Evolutionary conservation across 352 stramenopile species (phyloP), one percentile per base, ranked within the genome.

Genomic region (Phytophthora agathidicida): DNA sequence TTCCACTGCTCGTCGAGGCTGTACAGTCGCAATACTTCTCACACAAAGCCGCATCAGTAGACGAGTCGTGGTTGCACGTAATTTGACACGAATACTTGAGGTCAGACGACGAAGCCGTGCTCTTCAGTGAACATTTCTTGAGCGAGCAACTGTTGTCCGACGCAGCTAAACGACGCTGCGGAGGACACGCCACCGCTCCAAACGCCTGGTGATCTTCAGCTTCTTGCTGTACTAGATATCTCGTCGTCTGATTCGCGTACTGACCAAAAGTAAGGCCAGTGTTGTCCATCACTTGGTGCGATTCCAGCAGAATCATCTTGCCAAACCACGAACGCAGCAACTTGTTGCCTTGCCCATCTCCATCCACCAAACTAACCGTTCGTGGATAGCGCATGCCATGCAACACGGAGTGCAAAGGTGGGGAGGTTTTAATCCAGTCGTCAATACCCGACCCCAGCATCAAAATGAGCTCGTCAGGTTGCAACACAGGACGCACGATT

Each of bases 371-470:
- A 49, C 65, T 83, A 7, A 89, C 51, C 0, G 53, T 58, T 23
- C 73, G 75, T 13, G 81, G 81, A 48, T 86, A 89, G 3, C 73
- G 70, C 85, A 94, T 94, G 35, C 77, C 85, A 63, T 94, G 85
- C 42, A 82, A 60, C 46, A 94, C 85, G 0, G 83, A 68, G 11
- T 71, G 79, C 28, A 91, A 65, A 10, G 67, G 62, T 2, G 76
- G 81, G 7, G 44, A 74, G 19, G 83, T 88, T 52, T 73, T 45
- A 49, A 93, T 78, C 83, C 83, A 94, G 37, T 89, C 64, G 44
- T 83, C 71, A 44, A 88, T 86, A 2, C 80, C 85, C 32, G 81
- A 83, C 35, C 85, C 85, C 1, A 91, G 54, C 85, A 94, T 94
- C 43, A 94, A 70, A 62, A 94, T 71, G 28, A 94, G 71, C 43